These are phyloP conservation scores for Cystofilobasidium ferigula DNA, from an alignment of 768 basidiomycete genomes.

Conservation along the genomic window DNA sequence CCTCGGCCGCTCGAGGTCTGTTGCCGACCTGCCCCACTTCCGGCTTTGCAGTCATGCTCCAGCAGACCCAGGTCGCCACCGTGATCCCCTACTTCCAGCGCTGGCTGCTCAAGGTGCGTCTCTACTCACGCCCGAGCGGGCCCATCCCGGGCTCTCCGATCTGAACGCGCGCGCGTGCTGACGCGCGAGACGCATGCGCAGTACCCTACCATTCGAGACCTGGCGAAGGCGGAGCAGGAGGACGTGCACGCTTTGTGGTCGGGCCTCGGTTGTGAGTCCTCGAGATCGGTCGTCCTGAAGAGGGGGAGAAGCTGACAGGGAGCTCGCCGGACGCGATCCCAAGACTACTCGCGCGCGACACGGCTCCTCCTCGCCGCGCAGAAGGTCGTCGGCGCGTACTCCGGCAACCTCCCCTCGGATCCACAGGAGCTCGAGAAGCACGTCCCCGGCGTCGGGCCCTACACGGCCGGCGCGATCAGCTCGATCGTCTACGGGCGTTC, in stretches of 20 bases:
- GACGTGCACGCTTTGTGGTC: constrained; percentile 22
- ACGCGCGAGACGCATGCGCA: not conserved
- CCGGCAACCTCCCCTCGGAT: constrained; percentile 10
- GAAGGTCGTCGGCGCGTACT: constrained; percentile 15
- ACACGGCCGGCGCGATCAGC: constrained; percentile 23
- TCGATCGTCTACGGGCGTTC: constrained; percentile 13
- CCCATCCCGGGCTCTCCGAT: not conserved
- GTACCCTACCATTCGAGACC: constrained; percentile 18
- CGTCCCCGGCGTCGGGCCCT: constrained; percentile 25
- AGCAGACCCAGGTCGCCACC: constrained; percentile 26
- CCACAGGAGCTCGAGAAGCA: constrained; percentile 15
- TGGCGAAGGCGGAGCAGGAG: constrained; percentile 7
- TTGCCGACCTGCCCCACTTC: not conserved
- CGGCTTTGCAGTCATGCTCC: constrained; percentile 20
- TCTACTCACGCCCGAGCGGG: too few species aligned
- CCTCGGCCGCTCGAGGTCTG: not conserved
- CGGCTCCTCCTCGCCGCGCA: constrained; percentile 22
- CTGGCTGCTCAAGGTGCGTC: constrained; percentile 23
- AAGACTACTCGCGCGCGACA: constrained; percentile 24
- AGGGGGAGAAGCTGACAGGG: too few species aligned
- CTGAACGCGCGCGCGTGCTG: not conserved
- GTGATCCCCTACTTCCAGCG: constrained; percentile 21
- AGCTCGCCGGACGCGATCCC: not conserved
- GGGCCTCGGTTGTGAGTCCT: constrained; percentile 11
- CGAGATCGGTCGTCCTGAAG: too few species aligned